Evolutionary conservation across 441 rosid species (phyloP).

Genomic region (Raphanus hybrid): DNA sequence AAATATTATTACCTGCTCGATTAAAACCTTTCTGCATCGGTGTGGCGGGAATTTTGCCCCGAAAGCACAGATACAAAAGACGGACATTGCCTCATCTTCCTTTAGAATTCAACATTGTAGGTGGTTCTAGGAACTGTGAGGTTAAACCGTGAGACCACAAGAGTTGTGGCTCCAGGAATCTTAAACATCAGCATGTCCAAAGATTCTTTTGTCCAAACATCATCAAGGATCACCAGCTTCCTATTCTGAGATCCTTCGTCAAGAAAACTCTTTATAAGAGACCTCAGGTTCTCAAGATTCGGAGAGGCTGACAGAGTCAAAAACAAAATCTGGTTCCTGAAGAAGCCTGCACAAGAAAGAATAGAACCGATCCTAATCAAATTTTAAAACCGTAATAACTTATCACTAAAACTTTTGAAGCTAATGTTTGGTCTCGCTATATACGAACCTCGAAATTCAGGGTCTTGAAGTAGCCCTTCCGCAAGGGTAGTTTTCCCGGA

Average conservation of each 20-base stretch:
- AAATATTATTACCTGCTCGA: constrained; percentile 61
- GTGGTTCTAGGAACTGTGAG: constrained; percentile 46
- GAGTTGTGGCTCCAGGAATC: constrained; percentile 59
- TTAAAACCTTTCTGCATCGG: constrained; percentile 27
- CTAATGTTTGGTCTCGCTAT: no score
- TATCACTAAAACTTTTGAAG: no score
- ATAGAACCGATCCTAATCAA: no score
- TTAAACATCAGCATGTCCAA: constrained; percentile 59
- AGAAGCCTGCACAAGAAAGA: constrained; percentile 51
- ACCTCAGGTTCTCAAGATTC: constrained; percentile 52
- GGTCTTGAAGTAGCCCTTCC: constrained; percentile 33
- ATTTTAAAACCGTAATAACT: no score
- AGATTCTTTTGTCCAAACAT: constrained; percentile 68
- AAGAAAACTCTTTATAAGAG: constrained; percentile 49
- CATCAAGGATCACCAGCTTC: constrained; percentile 71
- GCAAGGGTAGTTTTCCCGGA: constrained; percentile 63
- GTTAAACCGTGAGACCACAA: constrained; percentile 74
- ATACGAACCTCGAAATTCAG: neutral
- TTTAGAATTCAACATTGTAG: constrained; percentile 63
- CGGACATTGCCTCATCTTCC: constrained; percentile 58
- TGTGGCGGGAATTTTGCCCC: constrained; percentile 8
- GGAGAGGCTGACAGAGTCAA: constrained; percentile 87
- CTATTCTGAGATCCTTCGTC: constrained; percentile 32
- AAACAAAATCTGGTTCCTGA: constrained; percentile 54
- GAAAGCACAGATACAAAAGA: constrained; percentile 80